Evolutionary conservation across 2,329 filamentous ascomycete species (phyloP), one percentile per base, ranked within the genome.

Genomic region (Westerdykella ornata): DNA sequence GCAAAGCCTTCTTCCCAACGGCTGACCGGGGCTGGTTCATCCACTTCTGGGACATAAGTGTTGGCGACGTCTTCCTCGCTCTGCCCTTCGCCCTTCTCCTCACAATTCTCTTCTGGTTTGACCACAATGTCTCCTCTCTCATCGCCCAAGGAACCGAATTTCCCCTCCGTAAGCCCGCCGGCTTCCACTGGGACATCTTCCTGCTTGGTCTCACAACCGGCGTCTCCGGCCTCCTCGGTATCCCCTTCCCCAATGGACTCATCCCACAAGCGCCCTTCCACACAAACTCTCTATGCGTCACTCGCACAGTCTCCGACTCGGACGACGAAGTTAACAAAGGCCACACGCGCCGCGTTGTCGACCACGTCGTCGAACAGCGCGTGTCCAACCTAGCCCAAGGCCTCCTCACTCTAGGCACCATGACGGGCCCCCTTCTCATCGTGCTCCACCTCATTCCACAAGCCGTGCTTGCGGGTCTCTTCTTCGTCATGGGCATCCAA

Each of bases 21-120:
- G 72, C 68, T 0, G 80, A 83, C 44, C 74, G 87, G 31, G 69
- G 72, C 34, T 94, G 88, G 88, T 74, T 94, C 40, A 78, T 94
- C 18, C 73, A 80, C 47, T 90, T 94, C 55, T 92, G 87, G 86
- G 75, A 90, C 50, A 74, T 94, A 40, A 71, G 70, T 35, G 78
- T 84, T 5, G 75, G 74, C 0, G 82, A 94, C 42, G 74, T 92
- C 5, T 94, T 94, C 59, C 72, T 88, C 33, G 88, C 88, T 1
- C 76, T 94, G n/a, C 88, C 88, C 0, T 94, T 94, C 68, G 88
- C 86, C 0, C 58, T 94, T 26, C 71, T 94, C 1, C 71, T 94
- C 13, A 94, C 88, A 0, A 81, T 94, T 16, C 68, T 94, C 4
- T 94, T 94, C 61, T 94, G 84, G 70, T 94, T 92, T 61, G 88